Percentiles rank a stretch among this genome's conserved stretches.
Conservation (phyloP, 306 rosid genomes). For the Sesbania bispinosa region DNA sequence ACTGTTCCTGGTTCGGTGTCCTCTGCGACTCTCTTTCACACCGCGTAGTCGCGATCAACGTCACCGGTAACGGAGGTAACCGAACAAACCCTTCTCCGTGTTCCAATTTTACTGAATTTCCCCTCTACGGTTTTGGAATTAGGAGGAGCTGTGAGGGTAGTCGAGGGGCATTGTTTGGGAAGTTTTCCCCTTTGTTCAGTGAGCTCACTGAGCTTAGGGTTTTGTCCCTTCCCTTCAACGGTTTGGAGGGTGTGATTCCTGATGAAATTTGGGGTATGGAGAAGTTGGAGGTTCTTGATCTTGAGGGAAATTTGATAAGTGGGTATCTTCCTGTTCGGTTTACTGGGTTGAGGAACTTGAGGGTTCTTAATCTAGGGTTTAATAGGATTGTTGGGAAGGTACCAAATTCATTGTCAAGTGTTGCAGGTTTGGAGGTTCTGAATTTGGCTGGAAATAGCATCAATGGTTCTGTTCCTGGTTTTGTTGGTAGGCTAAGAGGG, state of each 20-base stretch:
- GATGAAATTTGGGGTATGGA: slow-evolving; percentile 57
- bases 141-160: slow-evolving; percentile 46
- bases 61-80: slow-evolving; percentile 55
- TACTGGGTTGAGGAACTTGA: slow-evolving; percentile 40
- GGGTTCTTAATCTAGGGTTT: slow-evolving; percentile 74
- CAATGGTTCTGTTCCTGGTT: slow-evolving; percentile 70
- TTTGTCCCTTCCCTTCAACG: slow-evolving; percentile 71
- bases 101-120: slow-evolving; percentile 45
- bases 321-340: slow-evolving; percentile 47
- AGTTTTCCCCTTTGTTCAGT: slow-evolving; percentile 47
- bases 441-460: slow-evolving; percentile 67
- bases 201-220: slow-evolving; percentile 64
- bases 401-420: slow-evolving; percentile 42
- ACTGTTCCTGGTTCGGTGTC: slow-evolving; percentile 71
- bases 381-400: slow-evolving; percentile 63
- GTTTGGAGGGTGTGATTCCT: slow-evolving; percentile 62
- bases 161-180: slow-evolving; percentile 54
- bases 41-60: slow-evolving; percentile 67
- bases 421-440: slow-evolving; percentile 53
- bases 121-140: slow-evolving; percentile 73
- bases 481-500: slow-evolving; percentile 56
- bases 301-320: slow-evolving; percentile 62
- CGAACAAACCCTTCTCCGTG: slow-evolving; percentile 40
- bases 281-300: slow-evolving; percentile 81
- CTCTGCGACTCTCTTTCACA: slow-evolving; percentile 47